Evolutionary conservation across 1,284 basidiomycete genomes (phyloP), one percentile per base, ranked within the genome.

Genomic region (Pseudozyma tsukubaensis): DNA sequence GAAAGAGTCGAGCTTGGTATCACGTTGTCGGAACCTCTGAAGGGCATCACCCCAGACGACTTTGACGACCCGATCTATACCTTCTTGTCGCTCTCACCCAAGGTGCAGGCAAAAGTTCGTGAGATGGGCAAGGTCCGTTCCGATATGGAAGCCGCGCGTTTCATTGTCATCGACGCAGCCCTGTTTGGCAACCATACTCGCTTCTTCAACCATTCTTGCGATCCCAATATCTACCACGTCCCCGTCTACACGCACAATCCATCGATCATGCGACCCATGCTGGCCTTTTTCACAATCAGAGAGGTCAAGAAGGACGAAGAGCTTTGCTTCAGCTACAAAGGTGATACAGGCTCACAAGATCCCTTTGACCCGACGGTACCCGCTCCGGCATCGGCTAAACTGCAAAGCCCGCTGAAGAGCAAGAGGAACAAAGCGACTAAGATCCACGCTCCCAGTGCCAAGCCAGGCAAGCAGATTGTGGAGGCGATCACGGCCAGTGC

Each of bases 201-300:
- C 9, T 81, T 74, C 48, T 74, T 79, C 59, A 78, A 77, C 49
- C 93, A 96, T 79, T 93, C 91, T 16, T 96, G 94, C 80, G 90
- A 93, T 68, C 93, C 94, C 0, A 97, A 96, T 82, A 89, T 92
- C 68, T 84, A 84, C 5, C 88, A 93, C 12, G 87, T 88, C n/a
- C 87, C 92, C 1, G 90, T 90, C 36, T 91, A 92, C 68, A 89
- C 90, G 72, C 89, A 91, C 65, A 90, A 91, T 68, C 85, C 88
- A 48, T 86, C 89, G 79, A 83, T 91, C 55, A 53, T 61, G 54
- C 48, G 89, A 77, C 89, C 89, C 0, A 73, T 86, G 6, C 85
- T 94, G 5, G 88, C 89, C 0, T 88, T 94, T 18, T 94, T 94
- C 82, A 89, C 93, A 3, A 85, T 80, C 13, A 85, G 88, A 16